phyloP scores from a whole-genome alignment of 2,329 filamentous ascomycete genomes.

The Microdochium trichocladiopsis region DNA sequence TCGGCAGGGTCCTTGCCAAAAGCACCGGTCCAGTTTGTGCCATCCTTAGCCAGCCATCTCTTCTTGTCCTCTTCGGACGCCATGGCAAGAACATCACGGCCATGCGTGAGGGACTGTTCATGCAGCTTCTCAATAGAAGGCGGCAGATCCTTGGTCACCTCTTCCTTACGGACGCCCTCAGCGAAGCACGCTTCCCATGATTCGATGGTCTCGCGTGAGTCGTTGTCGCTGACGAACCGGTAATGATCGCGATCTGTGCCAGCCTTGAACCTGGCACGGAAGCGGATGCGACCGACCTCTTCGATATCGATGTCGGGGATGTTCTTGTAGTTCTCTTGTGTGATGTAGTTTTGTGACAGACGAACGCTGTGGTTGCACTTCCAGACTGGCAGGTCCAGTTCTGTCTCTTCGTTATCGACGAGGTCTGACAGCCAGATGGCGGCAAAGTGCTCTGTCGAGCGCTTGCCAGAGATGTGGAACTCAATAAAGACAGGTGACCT shows the following conservation, averaged over 20 bases:
- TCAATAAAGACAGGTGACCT: constrained; percentile 86
- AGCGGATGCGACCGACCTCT: constrained; percentile 74
- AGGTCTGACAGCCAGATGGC: constrained; percentile 82
- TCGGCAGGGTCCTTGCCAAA: constrained; percentile 70
- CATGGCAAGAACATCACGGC: constrained; percentile 72
- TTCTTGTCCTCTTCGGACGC: constrained; percentile 65
- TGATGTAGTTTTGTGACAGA: constrained; percentile 88
- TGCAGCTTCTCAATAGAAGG: constrained; percentile 68
- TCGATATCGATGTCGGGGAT: constrained; percentile 71
- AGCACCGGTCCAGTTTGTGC: constrained; percentile 79
- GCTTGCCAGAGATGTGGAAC: constrained; percentile 64
- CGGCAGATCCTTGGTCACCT: constrained; percentile 68
- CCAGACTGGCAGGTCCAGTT: constrained; percentile 89
- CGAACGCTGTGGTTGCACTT: constrained; percentile 67
- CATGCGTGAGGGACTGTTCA: constrained; percentile 71
- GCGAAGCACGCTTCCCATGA: constrained; percentile 88
- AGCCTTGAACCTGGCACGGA: constrained; percentile 77
- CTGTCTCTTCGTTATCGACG: constrained; percentile 67
- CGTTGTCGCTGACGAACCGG: constrained; percentile 76
- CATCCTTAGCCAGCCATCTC: constrained; percentile 72
- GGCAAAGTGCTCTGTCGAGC: constrained; percentile 67
- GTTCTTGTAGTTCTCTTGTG: constrained; percentile 62
- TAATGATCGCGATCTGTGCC: constrained; percentile 85
- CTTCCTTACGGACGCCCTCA: constrained; percentile 71
- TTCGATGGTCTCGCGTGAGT: constrained; percentile 87